Evolutionary conservation across 2,329 filamentous ascomycete genomes (phyloP), one percentile per base, ranked within the genome.

Genomic region (Hyphodiscus sp.): DNA sequence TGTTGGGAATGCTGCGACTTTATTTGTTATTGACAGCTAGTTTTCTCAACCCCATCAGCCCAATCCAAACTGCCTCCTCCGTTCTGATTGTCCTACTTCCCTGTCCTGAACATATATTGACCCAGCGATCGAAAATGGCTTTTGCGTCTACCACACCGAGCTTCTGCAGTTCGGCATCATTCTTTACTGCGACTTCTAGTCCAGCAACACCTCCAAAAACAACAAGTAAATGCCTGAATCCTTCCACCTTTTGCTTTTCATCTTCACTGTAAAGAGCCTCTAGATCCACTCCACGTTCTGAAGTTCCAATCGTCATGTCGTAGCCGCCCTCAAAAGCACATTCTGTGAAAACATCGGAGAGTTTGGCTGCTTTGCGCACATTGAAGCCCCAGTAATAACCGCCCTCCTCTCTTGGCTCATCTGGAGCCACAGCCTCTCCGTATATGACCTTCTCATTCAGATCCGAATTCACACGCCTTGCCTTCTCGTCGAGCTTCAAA

Each of bases 301-400:
- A 92, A 0, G 89, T 95, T 16, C 89, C 90, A 61, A 95, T 83
- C 61, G 84, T 89, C 53, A 91, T 62, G 69, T 95, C 89, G 70
- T 95, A 95, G 13, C 90, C 90, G 45, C 81, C 82, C 52, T 87
- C 82, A 66, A 81, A 90, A 0, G 82, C 78, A 60, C 82, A 85
- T 67, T 91, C 88, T 3, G 88, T 91, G 64, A 92, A 91, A 8
- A 95, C 82, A 5, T 78, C 74, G 5, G 87, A 87, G 5, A 95
- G 76, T 2, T 81, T 85, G 4, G 70, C 64, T 38, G 84, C 84
- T 57, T 78, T 81, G 23, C 90, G 81, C 2, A 91, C 82, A 9
- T 74, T 78, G 69, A 87, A 95, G 45, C 90, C 90, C 89, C 90
- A 95, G 71, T 91, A 95, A 70, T 90, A 94, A 0, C 90, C 90